A percentile compares a stretch with the other conserved stretches of the same genome.
Evolutionary conservation across 345 rosid species (phyloP).

Genomic region (Eucalyptus regnans): DNA sequence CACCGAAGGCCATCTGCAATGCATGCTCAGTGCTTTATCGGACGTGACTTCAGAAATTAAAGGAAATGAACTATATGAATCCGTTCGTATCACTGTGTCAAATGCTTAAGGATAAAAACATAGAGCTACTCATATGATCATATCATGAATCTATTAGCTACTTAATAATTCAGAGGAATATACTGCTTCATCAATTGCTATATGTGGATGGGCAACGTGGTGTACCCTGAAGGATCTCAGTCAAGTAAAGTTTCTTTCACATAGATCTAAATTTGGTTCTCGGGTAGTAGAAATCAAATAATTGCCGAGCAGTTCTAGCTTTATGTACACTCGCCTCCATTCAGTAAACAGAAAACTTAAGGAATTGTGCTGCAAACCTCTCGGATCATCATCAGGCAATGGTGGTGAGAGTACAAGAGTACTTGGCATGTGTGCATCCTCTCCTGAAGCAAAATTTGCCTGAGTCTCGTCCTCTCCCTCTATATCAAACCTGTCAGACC

Average conservation of each 20-base stretch:
- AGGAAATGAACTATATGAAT: neutral
- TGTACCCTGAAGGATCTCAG: neutral
- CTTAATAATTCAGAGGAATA: neutral
- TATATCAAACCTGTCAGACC: conserved; percentile 52
- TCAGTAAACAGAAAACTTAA: neutral
- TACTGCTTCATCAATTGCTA: neutral
- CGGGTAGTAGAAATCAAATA: neutral
- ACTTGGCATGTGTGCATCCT: conserved; percentile 30
- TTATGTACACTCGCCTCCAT: neutral
- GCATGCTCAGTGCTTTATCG: neutral
- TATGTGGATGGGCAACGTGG: neutral
- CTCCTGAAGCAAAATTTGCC: conserved; percentile 33
- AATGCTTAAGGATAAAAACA: neutral
- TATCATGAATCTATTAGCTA: neutral
- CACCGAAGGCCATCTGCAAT: neutral
- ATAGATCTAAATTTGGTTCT: neutral
- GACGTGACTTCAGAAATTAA: neutral
- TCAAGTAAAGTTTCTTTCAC: neutral
- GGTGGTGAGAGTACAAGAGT: conserved; percentile 44
- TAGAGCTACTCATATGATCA: neutral
- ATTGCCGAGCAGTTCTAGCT: neutral
- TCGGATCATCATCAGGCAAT: conserved; percentile 17
- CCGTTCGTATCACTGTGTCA: neutral
- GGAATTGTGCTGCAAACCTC: conserved; percentile 29
- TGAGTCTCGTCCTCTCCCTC: conserved; percentile 62